These are phyloP conservation scores for Syzygium jambos DNA, from an alignment of 345 rosid species.

Conservation along the genomic window DNA sequence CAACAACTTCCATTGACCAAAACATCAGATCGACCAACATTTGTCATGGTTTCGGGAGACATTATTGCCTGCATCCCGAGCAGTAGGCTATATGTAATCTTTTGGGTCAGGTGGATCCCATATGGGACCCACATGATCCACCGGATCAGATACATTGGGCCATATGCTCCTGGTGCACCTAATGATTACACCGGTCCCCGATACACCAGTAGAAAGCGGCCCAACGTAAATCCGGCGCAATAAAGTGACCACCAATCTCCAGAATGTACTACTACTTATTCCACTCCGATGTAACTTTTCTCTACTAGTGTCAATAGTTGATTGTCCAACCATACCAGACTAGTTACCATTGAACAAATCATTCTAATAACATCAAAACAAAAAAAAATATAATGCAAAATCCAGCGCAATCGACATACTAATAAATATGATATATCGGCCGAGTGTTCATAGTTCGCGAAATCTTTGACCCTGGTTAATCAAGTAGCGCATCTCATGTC, in stretches of 20 bases:
- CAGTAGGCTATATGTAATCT: neutral
- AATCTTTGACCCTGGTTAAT: neutral
- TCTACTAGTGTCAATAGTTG: neutral
- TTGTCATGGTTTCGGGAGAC: neutral
- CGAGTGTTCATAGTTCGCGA: neutral
- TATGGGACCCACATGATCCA: neutral
- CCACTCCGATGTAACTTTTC: neutral
- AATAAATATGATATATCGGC: neutral
- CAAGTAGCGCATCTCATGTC: neutral
- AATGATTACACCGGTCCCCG: neutral
- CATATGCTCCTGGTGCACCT: neutral
- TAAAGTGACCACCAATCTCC: neutral
- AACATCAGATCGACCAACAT: neutral
- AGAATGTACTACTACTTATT: neutral
- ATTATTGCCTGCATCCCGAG: neutral
- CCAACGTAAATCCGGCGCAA: neutral
- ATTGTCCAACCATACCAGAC: neutral
- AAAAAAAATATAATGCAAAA: neutral
- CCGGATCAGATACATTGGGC: neutral
- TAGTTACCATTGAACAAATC: neutral
- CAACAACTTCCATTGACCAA: neutral
- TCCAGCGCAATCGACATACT: neutral
- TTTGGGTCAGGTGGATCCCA: neutral
- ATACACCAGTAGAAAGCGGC: neutral
- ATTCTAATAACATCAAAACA: neutral